Evolutionary conservation across 2,329 filamentous ascomycete genomes (phyloP).

Genomic region (Fusarium neocosmosporiellum): DNA sequence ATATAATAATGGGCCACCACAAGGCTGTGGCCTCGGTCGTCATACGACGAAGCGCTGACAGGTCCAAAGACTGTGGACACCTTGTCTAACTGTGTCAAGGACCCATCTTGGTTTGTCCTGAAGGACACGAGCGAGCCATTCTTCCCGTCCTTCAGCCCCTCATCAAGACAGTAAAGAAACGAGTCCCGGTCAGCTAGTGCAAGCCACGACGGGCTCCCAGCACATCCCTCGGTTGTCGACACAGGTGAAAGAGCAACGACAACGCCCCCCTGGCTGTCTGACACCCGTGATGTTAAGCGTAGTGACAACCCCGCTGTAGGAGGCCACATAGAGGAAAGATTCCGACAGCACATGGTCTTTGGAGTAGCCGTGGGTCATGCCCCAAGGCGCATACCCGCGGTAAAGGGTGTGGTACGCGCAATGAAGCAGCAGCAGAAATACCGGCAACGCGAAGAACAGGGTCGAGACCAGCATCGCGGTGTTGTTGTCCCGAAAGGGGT

Average conservation of each 20-base stretch:
- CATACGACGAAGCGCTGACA: constrained; percentile 58
- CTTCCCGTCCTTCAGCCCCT: constrained; percentile 58
- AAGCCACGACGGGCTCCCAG: constrained; percentile 69
- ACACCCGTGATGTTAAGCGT: constrained; percentile 56
- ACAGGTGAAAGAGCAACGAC: constrained; percentile 53
- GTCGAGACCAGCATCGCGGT: constrained; percentile 9
- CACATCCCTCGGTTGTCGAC: constrained; percentile 60
- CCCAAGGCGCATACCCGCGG: constrained; percentile 10
- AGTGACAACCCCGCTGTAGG: constrained; percentile 60
- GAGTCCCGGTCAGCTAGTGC: constrained; percentile 62
- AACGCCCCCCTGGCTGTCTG: constrained; percentile 24
- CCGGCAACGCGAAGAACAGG: constrained; percentile 25
- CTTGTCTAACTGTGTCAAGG: constrained; percentile 52
- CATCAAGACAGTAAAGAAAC: constrained; percentile 70
- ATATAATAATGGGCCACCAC: constrained; percentile 61
- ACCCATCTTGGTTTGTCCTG: constrained; percentile 51
- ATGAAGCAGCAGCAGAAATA: constrained; percentile 32
- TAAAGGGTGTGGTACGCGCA: constrained; percentile 25
- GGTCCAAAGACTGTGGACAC: constrained; percentile 53
- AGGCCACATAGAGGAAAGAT: constrained; percentile 57
- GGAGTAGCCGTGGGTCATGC: constrained; percentile 7
- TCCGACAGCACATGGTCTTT: not conserved
- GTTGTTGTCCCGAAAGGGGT: constrained; percentile 11
- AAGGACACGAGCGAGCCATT: constrained; percentile 61
- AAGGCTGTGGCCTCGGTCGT: constrained; percentile 52